Percentiles rank a stretch among this genome's conserved stretches.
These are phyloP conservation scores for Pezicula radicicola DNA, from an alignment of 2,329 filamentous ascomycete genomes.

Conservation along the genomic window DNA sequence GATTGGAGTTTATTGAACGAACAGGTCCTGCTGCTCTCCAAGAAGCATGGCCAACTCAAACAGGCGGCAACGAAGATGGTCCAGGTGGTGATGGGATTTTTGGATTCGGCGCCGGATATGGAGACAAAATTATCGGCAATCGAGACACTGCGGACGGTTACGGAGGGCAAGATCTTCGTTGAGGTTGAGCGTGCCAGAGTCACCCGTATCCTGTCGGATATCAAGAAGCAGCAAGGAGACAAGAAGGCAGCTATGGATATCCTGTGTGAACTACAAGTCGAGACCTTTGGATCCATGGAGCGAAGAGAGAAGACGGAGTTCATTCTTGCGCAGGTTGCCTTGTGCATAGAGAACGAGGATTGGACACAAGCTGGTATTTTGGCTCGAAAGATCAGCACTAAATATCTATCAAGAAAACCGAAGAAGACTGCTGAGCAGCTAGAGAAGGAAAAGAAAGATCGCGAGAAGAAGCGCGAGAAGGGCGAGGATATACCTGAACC, in stretches of 20 bases:
- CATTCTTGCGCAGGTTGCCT: constrained; percentile 87
- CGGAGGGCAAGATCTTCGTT: constrained; percentile 99
- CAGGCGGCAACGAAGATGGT: constrained; percentile 99
- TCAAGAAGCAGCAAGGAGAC: constrained; percentile 95
- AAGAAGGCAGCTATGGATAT: constrained; percentile 87
- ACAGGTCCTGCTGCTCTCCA: constrained; percentile 91
- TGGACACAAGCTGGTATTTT: constrained; percentile 96
- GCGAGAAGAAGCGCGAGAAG: constrained; percentile 79
- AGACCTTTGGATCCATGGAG: constrained; percentile 98
- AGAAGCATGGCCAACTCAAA: constrained; percentile 99
- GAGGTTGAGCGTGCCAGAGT: constrained; percentile 96
- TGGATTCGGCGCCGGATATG: constrained; percentile 79
- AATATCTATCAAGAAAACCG: constrained; percentile 84
- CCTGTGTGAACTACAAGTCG: constrained; percentile 94
- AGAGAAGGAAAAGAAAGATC: constrained; percentile 85
- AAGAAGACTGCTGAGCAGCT: constrained; percentile 88
- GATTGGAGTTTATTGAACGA: constrained; percentile 97
- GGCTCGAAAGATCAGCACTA: constrained; percentile 94
- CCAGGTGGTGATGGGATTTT: constrained; percentile 88
- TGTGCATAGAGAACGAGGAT: constrained; percentile 94
- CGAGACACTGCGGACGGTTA: constrained; percentile 92
- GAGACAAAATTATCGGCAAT: constrained; percentile 93
- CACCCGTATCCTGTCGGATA: constrained; percentile 91
- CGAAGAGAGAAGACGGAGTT: constrained; percentile 98
- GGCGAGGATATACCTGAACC: constrained; percentile 77